phyloP scores from a whole-genome alignment of 2,329 filamentous ascomycete genomes.

The Aspergillus japonicus region DNA sequence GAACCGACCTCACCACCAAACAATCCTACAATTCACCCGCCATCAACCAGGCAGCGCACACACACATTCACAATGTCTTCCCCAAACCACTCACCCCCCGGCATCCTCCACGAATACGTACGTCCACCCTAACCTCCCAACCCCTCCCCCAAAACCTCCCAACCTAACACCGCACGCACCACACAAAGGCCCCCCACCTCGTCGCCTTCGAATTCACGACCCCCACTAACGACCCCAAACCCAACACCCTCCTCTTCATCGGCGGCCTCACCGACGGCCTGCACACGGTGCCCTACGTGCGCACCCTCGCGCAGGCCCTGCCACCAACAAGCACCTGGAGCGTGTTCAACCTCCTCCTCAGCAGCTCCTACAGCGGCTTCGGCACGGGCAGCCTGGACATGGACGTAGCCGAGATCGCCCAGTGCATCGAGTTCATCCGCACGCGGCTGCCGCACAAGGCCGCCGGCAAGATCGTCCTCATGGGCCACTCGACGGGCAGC shows the following conservation, averaged over 20 bases:
- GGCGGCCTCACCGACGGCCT: slow-evolving; percentile 60
- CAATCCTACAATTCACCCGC: background rate
- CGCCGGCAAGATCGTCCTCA: slow-evolving; percentile 59
- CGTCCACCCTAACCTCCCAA: background rate
- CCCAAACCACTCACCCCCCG: slow-evolving; percentile 27
- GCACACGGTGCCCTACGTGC: slow-evolving; percentile 55
- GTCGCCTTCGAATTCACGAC: slow-evolving; percentile 43
- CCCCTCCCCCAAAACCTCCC: background rate
- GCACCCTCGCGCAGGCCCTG: slow-evolving; percentile 50
- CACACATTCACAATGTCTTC: background rate
- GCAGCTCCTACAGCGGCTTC: slow-evolving; percentile 56
- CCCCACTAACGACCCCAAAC: slow-evolving; percentile 28
- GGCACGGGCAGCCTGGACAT: slow-evolving; percentile 52
- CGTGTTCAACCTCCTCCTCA: slow-evolving; percentile 52
- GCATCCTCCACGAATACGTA: slow-evolving; percentile 41
- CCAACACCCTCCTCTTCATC: slow-evolving; percentile 57
- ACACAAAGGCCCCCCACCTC: slow-evolving; percentile 38
- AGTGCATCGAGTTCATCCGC: slow-evolving; percentile 54
- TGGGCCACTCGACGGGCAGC: slow-evolving; percentile 69
- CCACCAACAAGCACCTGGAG: slow-evolving; percentile 50
- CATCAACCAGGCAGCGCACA: background rate
- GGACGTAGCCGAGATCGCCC: slow-evolving; percentile 55
- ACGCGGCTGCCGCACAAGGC: slow-evolving; percentile 10
- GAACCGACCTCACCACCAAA: background rate
- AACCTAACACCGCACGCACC: slow-evolving; percentile 4